Evolutionary conservation across 768 basidiomycete genomes (phyloP).

Genomic region (Boletus edulis): DNA sequence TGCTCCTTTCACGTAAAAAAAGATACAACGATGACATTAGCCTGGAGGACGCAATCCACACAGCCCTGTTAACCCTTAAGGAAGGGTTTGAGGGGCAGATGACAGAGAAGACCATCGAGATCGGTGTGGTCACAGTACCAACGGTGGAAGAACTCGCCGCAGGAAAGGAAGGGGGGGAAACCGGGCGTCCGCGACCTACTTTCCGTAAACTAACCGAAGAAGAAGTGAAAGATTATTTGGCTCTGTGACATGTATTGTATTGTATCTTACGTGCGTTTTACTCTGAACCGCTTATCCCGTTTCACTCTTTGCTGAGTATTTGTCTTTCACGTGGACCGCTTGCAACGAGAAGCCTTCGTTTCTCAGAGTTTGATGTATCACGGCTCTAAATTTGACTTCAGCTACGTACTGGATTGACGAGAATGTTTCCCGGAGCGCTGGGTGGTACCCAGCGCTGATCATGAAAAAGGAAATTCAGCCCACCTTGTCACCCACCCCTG

Average conservation of each 20-base stretch:
- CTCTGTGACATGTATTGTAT: constrained; percentile 53
- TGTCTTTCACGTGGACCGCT: constrained; percentile 9
- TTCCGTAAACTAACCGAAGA: constrained; percentile 96
- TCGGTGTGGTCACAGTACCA: constrained; percentile 92
- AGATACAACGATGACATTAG: constrained; percentile 99
- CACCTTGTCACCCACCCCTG: constrained; percentile 25
- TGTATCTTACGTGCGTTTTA: constrained; percentile 32
- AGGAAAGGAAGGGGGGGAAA: constrained; percentile 66
- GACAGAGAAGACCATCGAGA: constrained; percentile 99
- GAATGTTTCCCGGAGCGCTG: constrained; percentile 8
- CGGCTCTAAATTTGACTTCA: constrained; percentile 6
- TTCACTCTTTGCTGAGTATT: constrained; percentile 15
- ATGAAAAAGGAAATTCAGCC: constrained; percentile 26
- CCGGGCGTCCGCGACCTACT: constrained; percentile 74
- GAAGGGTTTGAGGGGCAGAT: constrained; percentile 99
- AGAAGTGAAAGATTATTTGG: constrained; percentile 95
- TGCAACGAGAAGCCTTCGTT: constrained; percentile 1
- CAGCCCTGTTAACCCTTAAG: constrained; percentile 94
- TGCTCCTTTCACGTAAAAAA: constrained; percentile 43
- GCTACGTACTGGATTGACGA: constrained; percentile 1
- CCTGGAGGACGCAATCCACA: constrained; percentile 98
- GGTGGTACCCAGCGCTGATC: constrained; percentile 22
- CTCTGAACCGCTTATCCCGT: constrained; percentile 14
- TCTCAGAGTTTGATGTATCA: constrained; percentile 4
- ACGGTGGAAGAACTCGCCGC: constrained; percentile 56